Percentiles rank a stretch among this genome's conserved stretches.
phyloP scores from a whole-genome alignment of 768 basidiomycete species.

The Hortiboletus flavorubellus region DNA sequence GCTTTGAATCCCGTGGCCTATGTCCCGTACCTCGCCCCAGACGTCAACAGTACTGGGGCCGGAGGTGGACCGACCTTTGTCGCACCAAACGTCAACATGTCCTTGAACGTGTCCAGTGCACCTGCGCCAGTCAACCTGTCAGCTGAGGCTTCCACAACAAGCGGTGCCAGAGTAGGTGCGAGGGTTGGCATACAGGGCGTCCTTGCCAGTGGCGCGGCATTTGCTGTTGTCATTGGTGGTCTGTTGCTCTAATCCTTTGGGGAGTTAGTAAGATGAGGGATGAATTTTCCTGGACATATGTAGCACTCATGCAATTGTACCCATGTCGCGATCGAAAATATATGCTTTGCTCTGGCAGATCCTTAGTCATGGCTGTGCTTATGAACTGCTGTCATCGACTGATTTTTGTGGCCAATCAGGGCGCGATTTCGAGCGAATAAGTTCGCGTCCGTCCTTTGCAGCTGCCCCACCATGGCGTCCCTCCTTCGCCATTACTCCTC shows the following conservation, averaged over 20 bases:
- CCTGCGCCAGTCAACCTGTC: conserved; percentile 43
- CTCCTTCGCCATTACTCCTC: conserved; percentile 32
- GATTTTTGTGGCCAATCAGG: conserved; percentile 28
- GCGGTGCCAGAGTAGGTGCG: background rate
- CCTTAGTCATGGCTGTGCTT: conserved; percentile 12
- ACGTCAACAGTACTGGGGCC: conserved; percentile 36
- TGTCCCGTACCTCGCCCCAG: conserved; percentile 45
- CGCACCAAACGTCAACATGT: conserved; percentile 32
- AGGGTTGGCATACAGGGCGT: conserved; percentile 3
- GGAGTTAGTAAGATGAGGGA: too few species aligned
- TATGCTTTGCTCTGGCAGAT: too few species aligned
- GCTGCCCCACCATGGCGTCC: conserved; percentile 30
- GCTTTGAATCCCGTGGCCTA: conserved; percentile 39
- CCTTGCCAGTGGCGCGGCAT: conserved; percentile 1
- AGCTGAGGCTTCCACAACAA: background rate
- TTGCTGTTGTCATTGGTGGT: conserved; percentile 1
- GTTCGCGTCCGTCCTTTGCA: background rate
- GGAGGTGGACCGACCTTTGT: conserved; percentile 43
- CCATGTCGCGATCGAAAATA: too few species aligned
- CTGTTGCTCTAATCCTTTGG: conserved; percentile 9
- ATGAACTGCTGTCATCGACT: conserved; percentile 9
- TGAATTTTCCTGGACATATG: background rate
- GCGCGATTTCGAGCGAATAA: background rate
- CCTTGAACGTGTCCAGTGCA: conserved; percentile 32
- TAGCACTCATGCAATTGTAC: too few species aligned